Evolutionary conservation across 2,329 filamentous ascomycete genomes (phyloP), one percentile per base, ranked within the genome.

Genomic region (Colletotrichum gloeosporioides): DNA sequence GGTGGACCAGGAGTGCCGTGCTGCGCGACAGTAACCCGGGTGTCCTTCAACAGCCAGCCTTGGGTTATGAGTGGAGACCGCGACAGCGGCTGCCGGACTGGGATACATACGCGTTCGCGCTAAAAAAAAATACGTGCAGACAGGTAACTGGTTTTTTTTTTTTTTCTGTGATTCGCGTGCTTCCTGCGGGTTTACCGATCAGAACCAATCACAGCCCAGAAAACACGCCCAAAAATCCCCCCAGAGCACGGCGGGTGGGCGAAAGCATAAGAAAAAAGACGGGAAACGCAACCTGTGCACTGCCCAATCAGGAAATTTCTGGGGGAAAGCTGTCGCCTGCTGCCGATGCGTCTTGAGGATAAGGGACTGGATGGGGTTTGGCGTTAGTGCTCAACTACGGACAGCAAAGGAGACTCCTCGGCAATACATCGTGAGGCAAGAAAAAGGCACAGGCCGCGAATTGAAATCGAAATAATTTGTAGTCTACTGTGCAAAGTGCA

Each of bases 61-160:
- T 49, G 39, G 39, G 39, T n/a, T 49, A n/a, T 49, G 39, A 49
- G 29, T 27, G 64, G 25, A 67, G 67, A 62, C 25, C 59, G 59
- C 59, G 59, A 62, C 59, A 62, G 68, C 59, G 61, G 66, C 55
- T 70, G 68, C 49, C 59, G 61, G 31, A 66, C 73, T 22, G 39
- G 63, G 73, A 55, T 73, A 62, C 22, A 25, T 31, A 73, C 73
- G 70, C 73, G 69, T 73, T 79, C 78, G 75, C 80, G 71, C 79
- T 78, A 62, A 34, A 57, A 80, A 81, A 80, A 81, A 80, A 78
- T 77, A 61, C 22, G 55, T 57, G 34, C 57, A 29, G 57, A 18
- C 31, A 77, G 64, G 78, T 78, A 75, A 73, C 69, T 32, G 62
- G 57, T 73, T 66, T 69, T 68, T 63, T 61, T 61, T 59, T 5